phyloP scores from a whole-genome alignment of 371 early-diverging fungal genomes.

The Gilbertella persicaria region DNA sequence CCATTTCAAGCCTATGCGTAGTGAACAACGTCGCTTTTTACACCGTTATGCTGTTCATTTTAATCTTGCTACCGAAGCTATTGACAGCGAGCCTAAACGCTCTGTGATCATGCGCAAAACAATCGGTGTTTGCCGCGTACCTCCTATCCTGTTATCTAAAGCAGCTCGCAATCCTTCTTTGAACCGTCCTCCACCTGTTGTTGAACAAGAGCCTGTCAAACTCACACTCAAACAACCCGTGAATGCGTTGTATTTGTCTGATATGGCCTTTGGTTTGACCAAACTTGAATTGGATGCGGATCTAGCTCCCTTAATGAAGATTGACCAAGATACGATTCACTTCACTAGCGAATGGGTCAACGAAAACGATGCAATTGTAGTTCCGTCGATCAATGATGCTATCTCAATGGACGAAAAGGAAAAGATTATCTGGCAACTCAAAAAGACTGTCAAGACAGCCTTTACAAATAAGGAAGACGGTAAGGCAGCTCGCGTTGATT shows the following conservation, averaged over 20 bases:
- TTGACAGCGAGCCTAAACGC: constrained; percentile 76
- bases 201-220: constrained; percentile 12
- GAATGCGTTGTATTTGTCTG: constrained; percentile 57
- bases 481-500: constrained; percentile 53
- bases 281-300: constrained; percentile 50
- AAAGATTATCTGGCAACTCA: constrained; percentile 45
- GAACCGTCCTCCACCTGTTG: constrained; percentile 38
- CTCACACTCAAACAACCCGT: constrained; percentile 45
- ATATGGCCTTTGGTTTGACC: constrained; percentile 58
- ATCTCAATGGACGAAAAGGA: constrained; percentile 56
- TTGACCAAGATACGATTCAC: constrained; percentile 35
- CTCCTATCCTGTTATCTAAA: constrained; percentile 39
- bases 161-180: constrained; percentile 40
- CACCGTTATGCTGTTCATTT: constrained; percentile 73
- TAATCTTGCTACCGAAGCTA: constrained; percentile 62
- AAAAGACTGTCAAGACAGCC: constrained; percentile 38
- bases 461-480: constrained; percentile 19
- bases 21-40: constrained; percentile 63
- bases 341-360: constrained; percentile 54
- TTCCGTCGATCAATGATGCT: constrained; percentile 41
- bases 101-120: constrained; percentile 67
- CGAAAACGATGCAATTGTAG: constrained; percentile 56
- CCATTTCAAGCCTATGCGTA: constrained; percentile 71
- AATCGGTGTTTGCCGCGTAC: constrained; percentile 33
- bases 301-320: constrained; percentile 34